Evolutionary conservation across 495 filamentous ascomycete species (phyloP).

Genomic region (Sphaerosporella brunnea): DNA sequence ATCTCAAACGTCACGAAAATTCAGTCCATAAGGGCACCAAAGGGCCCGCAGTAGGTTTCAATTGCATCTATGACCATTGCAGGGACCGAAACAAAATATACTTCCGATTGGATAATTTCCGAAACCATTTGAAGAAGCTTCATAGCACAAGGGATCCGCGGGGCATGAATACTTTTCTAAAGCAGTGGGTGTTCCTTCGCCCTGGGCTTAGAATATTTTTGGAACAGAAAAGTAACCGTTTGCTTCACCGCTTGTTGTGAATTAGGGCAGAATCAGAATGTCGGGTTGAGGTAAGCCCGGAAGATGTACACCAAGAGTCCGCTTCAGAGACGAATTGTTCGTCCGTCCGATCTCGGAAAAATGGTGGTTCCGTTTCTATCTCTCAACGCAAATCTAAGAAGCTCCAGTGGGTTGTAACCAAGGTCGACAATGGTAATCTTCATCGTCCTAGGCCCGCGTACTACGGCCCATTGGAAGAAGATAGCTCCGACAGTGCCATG

Average conservation of each 20-base stretch:
- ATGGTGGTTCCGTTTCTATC: not conserved
- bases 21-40: slow-evolving; percentile 44
- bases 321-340: not conserved
- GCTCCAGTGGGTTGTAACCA: slow-evolving; percentile 1
- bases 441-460: not conserved
- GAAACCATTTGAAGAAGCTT: slow-evolving; percentile 64
- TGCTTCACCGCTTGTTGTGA: slow-evolving; percentile 1
- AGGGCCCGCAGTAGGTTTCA: slow-evolving; percentile 31
- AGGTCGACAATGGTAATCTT: slow-evolving; percentile 1
- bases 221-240: no score
- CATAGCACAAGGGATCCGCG: slow-evolving; percentile 31
- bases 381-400: not conserved
- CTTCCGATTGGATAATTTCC: slow-evolving; percentile 85
- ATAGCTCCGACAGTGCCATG: not conserved
- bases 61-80: slow-evolving; percentile 48
- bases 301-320: slow-evolving; percentile 3
- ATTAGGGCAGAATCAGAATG: slow-evolving; percentile 24
- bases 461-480: slow-evolving; percentile 3
- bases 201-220: no score
- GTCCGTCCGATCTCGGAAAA: not conserved
- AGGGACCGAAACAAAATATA: slow-evolving; percentile 55
- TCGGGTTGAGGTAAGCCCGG: slow-evolving; percentile 7
- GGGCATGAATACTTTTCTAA: slow-evolving; percentile 20
- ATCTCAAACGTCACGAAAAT: slow-evolving; percentile 54
- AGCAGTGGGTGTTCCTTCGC: slow-evolving; percentile 20